phyloP scores from a whole-genome alignment of 208 protist species.

The Tetramitus jugosus region DNA sequence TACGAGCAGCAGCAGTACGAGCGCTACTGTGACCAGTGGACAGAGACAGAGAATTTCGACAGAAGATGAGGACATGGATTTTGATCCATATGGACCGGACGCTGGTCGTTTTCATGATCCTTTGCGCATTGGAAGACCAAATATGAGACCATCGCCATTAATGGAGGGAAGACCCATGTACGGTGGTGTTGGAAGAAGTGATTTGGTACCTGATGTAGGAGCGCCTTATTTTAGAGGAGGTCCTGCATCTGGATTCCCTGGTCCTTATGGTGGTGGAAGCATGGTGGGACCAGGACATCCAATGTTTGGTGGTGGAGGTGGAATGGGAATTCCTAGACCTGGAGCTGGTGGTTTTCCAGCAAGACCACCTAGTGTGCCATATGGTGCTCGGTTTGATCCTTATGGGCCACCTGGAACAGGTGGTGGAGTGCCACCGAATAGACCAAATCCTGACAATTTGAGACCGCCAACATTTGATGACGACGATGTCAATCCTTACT shows the following conservation, averaged over 20 bases:
- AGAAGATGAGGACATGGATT: neutral
- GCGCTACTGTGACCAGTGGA: neutral
- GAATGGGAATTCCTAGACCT: neutral
- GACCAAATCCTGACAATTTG: neutral
- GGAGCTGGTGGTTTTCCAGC: neutral
- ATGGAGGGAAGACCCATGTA: too few relatives aligned
- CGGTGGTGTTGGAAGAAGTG: neutral
- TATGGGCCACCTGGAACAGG: neutral
- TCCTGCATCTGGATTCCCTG: neutral
- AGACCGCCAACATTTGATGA: neutral
- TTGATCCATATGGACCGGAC: too few relatives aligned
- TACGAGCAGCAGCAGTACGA: neutral
- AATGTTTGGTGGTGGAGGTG: neutral
- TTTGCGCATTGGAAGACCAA: neutral
- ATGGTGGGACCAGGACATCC: neutral
- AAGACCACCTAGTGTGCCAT: neutral
- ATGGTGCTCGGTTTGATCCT: neutral
- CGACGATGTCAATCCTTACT: too few relatives aligned
- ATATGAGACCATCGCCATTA: neutral
- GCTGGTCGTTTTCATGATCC: too few relatives aligned
- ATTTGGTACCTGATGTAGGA: neutral
- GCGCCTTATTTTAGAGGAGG: neutral
- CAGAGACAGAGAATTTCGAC: neutral
- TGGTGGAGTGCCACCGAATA: neutral
- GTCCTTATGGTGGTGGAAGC: neutral